phyloP scores from a whole-genome alignment of 768 basidiomycete genomes.

The Suillus hirtellus region DNA sequence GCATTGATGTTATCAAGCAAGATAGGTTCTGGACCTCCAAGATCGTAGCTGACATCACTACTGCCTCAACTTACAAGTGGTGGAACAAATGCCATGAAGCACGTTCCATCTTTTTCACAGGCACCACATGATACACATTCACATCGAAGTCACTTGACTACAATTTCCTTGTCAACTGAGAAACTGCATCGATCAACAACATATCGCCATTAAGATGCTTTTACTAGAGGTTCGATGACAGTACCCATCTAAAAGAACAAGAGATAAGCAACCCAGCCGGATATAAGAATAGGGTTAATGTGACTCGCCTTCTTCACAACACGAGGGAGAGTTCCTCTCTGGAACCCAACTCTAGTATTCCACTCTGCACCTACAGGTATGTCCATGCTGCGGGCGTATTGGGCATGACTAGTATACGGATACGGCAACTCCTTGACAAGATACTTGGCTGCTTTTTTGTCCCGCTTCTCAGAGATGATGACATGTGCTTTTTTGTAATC shows the following conservation, averaged over 20 bases:
- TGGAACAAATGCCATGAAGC: no score
- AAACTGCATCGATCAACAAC: neutral
- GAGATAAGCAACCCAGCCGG: constrained; percentile 6
- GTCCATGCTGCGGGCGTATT: constrained; percentile 85
- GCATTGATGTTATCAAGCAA: no score
- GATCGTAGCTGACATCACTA: no score
- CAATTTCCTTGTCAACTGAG: neutral
- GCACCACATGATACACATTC: neutral
- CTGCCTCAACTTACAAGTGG: no score
- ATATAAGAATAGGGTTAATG: constrained; percentile 15
- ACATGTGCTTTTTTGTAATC: constrained; percentile 86
- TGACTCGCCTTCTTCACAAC: constrained; percentile 79
- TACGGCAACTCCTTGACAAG: constrained; percentile 89
- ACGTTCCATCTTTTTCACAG: neutral
- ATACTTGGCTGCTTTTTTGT: constrained; percentile 92
- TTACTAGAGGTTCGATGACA: constrained; percentile 70
- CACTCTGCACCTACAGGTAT: constrained; percentile 87
- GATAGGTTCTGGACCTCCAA: no score
- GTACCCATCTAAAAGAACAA: constrained; percentile 56
- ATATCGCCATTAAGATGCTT: constrained; percentile 35
- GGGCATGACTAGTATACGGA: constrained; percentile 91
- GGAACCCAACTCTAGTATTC: constrained; percentile 87
- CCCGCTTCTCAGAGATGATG: constrained; percentile 94
- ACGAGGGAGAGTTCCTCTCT: constrained; percentile 78
- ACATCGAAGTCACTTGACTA: neutral